Conservation (phyloP, 768 basidiomycete species). For the Piloderma croceum region DNA sequence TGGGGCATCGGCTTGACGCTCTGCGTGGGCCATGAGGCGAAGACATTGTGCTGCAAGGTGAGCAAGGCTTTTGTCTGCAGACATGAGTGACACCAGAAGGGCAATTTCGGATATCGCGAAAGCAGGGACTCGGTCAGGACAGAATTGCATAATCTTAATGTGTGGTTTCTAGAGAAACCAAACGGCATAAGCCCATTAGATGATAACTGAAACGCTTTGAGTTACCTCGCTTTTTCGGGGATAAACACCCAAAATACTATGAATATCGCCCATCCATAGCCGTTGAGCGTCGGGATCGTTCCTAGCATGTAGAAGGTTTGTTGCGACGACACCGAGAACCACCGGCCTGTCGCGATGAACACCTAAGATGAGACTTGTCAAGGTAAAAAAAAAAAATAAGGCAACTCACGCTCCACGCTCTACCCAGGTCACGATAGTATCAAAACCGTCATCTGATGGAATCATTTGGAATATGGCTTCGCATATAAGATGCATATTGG, state of each 20-base stretch:
- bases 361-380: constrained; percentile 1
- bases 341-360: too few relatives aligned
- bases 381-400: background rate
- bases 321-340: too few relatives aligned
- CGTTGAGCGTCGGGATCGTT: constrained; percentile 57
- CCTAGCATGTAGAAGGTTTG: constrained; percentile 55
- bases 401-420: constrained; percentile 41
- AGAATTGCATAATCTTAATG: constrained; percentile 48
- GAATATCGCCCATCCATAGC: constrained; percentile 61
- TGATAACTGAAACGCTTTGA: background rate
- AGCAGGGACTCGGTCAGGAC: constrained; percentile 50
- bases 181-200: constrained; percentile 23
- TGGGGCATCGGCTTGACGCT: constrained; percentile 56
- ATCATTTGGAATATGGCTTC: constrained; percentile 40
- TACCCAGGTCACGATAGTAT: constrained; percentile 38
- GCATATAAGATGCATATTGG: constrained; percentile 41
- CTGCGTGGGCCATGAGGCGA: constrained; percentile 61
- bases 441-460: constrained; percentile 32
- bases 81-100: constrained; percentile 65
- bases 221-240: constrained; percentile 42
- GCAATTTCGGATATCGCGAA: constrained; percentile 69
- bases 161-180: constrained; percentile 40
- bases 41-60: constrained; percentile 64
- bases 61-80: constrained; percentile 61
- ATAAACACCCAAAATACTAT: constrained; percentile 56